Conservation (phyloP, 2,329 filamentous ascomycete species). For the Fusarium sterilihyphosum region DNA sequence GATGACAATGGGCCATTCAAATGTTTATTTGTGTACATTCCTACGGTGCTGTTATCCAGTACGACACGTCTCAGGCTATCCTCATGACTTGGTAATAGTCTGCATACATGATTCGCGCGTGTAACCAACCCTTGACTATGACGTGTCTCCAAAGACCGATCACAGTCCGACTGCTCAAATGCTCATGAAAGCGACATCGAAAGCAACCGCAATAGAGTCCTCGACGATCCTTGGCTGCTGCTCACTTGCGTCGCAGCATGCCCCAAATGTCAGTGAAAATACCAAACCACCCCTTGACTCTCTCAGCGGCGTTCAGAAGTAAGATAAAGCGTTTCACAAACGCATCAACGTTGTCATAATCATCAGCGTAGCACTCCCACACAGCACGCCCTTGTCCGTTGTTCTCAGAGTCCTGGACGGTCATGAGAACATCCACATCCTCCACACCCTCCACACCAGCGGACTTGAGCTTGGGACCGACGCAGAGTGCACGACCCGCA, state of each 20-base stretch:
- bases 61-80: not conserved
- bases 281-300: slow-evolving; percentile 63
- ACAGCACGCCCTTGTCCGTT: slow-evolving; percentile 56
- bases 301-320: slow-evolving; percentile 62
- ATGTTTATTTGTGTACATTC: not conserved
- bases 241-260: slow-evolving; percentile 38
- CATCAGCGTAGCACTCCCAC: slow-evolving; percentile 71
- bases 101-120: not conserved
- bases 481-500: slow-evolving; percentile 64
- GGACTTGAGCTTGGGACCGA: slow-evolving; percentile 63
- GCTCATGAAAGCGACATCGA: not conserved
- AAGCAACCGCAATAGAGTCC: not conserved
- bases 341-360: slow-evolving; percentile 65
- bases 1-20: not conserved
- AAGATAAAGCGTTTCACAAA: slow-evolving; percentile 64
- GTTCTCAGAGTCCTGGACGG: slow-evolving; percentile 47
- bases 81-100: not conserved
- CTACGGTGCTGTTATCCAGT: not conserved
- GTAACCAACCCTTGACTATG: not conserved
- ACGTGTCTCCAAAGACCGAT: not conserved
- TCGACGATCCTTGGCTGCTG: not conserved
- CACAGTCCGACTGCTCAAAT: too few relatives aligned
- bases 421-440: slow-evolving; percentile 46
- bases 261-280: slow-evolving; percentile 48
- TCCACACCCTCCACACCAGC: slow-evolving; percentile 40